phyloP scores from a whole-genome alignment of 2,329 filamentous ascomycete species.

The Diaporthe helianthi region DNA sequence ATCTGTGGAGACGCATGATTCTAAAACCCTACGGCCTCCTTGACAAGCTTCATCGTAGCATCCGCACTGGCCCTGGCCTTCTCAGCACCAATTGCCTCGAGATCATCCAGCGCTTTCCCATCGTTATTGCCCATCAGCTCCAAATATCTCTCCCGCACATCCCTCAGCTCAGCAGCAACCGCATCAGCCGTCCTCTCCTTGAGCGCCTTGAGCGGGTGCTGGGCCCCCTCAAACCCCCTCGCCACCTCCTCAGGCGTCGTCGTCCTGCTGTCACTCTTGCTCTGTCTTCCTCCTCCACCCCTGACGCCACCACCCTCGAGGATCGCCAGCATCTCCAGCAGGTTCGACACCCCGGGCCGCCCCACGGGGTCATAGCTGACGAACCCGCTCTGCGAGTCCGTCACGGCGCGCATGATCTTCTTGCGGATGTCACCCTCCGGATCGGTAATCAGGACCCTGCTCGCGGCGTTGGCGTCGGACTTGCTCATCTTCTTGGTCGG shows the following conservation, averaged over 20 bases:
- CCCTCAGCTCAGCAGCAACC: conserved; percentile 58
- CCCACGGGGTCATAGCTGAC: conserved; percentile 75
- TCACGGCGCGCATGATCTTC: conserved; percentile 78
- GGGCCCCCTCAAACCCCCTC: conserved; percentile 46
- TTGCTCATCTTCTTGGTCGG: conserved; percentile 94
- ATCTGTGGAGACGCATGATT: neutral
- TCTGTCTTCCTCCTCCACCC: conserved; percentile 37
- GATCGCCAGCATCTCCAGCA: conserved; percentile 80
- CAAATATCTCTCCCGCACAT: conserved; percentile 59
- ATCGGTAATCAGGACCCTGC: conserved; percentile 85
- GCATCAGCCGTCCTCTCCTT: conserved; percentile 65
- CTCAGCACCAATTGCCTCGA: conserved; percentile 64
- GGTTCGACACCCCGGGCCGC: conserved; percentile 86
- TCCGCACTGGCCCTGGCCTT: conserved; percentile 69
- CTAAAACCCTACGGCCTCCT: conserved; percentile 58
- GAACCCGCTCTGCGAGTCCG: conserved; percentile 67
- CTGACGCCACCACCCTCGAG: conserved; percentile 49
- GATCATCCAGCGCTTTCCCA: conserved; percentile 60
- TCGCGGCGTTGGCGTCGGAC: conserved; percentile 73
- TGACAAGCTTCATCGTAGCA: conserved; percentile 62
- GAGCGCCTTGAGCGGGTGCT: conserved; percentile 44
- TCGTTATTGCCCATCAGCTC: conserved; percentile 44
- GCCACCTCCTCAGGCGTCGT: conserved; percentile 51
- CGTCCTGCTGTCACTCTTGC: conserved; percentile 38
- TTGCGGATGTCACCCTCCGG: conserved; percentile 64